phyloP scores from a whole-genome alignment of 495 filamentous ascomycete species.

The Daldinia grandis region DNA sequence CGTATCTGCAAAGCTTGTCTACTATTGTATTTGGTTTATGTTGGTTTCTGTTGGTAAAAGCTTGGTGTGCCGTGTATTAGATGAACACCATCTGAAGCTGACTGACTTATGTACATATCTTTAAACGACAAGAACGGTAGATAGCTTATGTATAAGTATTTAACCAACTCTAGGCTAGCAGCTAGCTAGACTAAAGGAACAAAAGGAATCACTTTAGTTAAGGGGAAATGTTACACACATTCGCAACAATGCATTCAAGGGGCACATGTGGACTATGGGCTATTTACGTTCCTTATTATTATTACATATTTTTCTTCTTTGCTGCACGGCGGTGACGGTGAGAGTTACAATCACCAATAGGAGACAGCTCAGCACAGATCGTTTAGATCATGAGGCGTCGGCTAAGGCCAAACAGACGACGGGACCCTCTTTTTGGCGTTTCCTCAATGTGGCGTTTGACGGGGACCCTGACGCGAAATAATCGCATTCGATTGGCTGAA shows the following conservation, averaged over 20 bases:
- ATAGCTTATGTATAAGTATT: background rate
- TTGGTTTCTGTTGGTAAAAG: background rate
- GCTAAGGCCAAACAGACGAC: background rate
- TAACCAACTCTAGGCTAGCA: background rate
- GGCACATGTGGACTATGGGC: background rate
- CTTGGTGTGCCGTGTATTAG: background rate
- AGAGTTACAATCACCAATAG: background rate
- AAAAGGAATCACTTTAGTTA: background rate
- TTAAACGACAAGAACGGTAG: background rate
- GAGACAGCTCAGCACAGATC: background rate
- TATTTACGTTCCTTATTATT: background rate
- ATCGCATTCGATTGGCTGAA: conserved; percentile 21
- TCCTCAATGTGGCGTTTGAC: conserved; percentile 33
- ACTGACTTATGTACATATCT: background rate
- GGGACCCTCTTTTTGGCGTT: conserved; percentile 19
- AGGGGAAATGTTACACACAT: background rate
- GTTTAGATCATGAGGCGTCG: background rate
- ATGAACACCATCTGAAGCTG: background rate
- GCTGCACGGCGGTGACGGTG: background rate
- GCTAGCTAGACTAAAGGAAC: background rate
- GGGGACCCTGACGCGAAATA: conserved; percentile 27
- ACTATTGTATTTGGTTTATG: background rate
- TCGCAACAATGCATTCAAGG: background rate
- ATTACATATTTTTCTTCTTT: background rate
- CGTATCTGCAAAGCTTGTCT: conserved; percentile 11